phyloP scores from a whole-genome alignment of 1,139 yeast species.

The Petasospora fabianii region DNA sequence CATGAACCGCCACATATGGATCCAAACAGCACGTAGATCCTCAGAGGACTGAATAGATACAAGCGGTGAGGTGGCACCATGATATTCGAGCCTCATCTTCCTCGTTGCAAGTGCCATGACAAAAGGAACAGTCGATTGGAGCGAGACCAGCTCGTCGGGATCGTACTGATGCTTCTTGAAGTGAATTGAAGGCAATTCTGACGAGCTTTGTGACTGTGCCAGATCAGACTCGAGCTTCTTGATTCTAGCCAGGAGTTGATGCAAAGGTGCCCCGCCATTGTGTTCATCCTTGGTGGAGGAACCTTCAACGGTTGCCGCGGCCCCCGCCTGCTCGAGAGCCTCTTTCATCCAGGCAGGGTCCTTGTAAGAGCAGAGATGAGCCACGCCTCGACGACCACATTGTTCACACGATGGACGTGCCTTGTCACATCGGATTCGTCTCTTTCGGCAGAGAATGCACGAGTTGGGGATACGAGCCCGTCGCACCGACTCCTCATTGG shows the following conservation, averaged over 20 bases:
- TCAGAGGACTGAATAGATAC: constrained; percentile 37
- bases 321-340: too few relatives aligned
- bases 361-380: constrained; percentile 7
- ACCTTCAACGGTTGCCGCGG: too few relatives aligned
- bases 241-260: too few relatives aligned
- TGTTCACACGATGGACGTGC: constrained; percentile 50
- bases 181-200: too few relatives aligned
- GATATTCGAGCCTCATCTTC: constrained; percentile 30
- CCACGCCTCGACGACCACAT: constrained; percentile 37
- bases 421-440: constrained; percentile 57
- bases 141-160: constrained; percentile 1
- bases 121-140: constrained; percentile 3
- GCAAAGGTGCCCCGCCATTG: too few relatives aligned
- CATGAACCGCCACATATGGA: constrained; percentile 19
- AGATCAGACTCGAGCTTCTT: too few relatives aligned
- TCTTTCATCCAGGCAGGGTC: constrained; percentile 9
- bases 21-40: constrained; percentile 30
- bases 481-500: too few relatives aligned
- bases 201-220: too few relatives aligned
- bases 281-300: too few relatives aligned
- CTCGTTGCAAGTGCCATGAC: constrained; percentile 26
- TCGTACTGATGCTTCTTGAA: too few relatives aligned
- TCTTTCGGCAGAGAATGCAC: constrained; percentile 12
- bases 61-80: constrained; percentile 31
- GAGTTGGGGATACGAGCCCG: constrained; percentile 12